Evolutionary conservation across 2,329 filamentous ascomycete genomes (phyloP).

Genomic region (Penicillium occitanis): DNA sequence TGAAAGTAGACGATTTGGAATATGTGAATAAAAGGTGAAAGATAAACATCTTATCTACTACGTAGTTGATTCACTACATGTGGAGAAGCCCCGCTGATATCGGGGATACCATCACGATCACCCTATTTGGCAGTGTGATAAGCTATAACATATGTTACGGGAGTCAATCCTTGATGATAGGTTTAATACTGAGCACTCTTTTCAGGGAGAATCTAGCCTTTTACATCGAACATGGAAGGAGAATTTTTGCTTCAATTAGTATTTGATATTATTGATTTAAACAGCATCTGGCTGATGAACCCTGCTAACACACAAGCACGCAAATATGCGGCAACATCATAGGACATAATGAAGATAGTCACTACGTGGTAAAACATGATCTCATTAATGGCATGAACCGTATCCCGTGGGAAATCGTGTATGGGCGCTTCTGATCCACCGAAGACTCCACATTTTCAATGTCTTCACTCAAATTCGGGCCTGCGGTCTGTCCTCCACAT

Average conservation of each 20-base stretch:
- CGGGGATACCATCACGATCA: background rate
- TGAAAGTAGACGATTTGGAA: background rate
- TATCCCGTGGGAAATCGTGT: slow-evolving; percentile 6
- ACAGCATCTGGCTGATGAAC: slow-evolving; percentile 3
- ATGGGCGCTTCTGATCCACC: background rate
- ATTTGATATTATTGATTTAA: background rate
- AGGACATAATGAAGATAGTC: slow-evolving; percentile 1
- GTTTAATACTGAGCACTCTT: background rate
- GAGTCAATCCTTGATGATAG: background rate
- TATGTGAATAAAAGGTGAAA: background rate
- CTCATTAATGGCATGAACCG: slow-evolving; percentile 12
- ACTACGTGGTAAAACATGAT: slow-evolving; percentile 14
- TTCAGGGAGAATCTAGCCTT: background rate
- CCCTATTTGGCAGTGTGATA: background rate
- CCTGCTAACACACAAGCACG: slow-evolving; percentile 3
- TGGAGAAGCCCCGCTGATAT: background rate
- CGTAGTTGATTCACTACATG: background rate
- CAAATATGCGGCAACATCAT: slow-evolving; percentile 8
- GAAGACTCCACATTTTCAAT: background rate
- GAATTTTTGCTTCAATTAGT: background rate
- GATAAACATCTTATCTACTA: background rate
- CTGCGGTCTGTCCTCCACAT: slow-evolving; percentile 28
- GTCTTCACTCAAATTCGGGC: slow-evolving; percentile 26
- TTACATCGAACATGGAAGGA: background rate
- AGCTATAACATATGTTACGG: background rate